These are phyloP conservation scores for Eragrostis tef DNA, from an alignment of 202 grass and related monocot species.

Conservation along the genomic window DNA sequence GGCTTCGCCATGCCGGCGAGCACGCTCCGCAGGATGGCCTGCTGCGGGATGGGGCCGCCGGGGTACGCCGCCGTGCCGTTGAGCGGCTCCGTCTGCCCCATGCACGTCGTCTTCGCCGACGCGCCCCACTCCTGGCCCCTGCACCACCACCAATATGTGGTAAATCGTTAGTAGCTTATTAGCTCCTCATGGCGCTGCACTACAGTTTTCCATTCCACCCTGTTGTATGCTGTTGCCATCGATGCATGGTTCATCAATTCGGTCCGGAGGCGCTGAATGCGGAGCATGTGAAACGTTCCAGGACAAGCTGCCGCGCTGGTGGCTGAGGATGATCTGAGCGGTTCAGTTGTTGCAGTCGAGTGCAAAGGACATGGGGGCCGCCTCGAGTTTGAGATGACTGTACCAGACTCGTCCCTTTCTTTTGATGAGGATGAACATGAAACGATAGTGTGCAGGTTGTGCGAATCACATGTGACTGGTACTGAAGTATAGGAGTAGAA, in stretches of 20 bases:
- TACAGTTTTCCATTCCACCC: too few species aligned
- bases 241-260: neutral
- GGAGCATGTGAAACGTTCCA: neutral
- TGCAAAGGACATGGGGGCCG: neutral
- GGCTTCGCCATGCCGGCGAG: conserved; percentile 64
- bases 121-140: conserved; percentile 82
- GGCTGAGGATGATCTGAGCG: neutral
- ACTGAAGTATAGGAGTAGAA: too few species aligned
- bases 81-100: conserved; percentile 69
- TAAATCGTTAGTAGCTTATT: too few species aligned
- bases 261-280: neutral
- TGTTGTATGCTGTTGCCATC: neutral
- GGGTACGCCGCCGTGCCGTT: conserved; percentile 55
- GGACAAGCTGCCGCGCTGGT: neutral
- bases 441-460: neutral
- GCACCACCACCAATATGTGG: neutral
- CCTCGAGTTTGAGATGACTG: neutral
- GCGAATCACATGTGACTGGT: too few species aligned
- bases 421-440: neutral
- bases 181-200: too few species aligned
- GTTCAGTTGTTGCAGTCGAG: conserved; percentile 37
- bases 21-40: conserved; percentile 55
- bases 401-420: neutral
- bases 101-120: conserved; percentile 51
- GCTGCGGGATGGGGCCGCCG: conserved; percentile 58